These are phyloP conservation scores for Auricularia heimuer DNA, from an alignment of 768 basidiomycete genomes.

Conservation along the genomic window DNA sequence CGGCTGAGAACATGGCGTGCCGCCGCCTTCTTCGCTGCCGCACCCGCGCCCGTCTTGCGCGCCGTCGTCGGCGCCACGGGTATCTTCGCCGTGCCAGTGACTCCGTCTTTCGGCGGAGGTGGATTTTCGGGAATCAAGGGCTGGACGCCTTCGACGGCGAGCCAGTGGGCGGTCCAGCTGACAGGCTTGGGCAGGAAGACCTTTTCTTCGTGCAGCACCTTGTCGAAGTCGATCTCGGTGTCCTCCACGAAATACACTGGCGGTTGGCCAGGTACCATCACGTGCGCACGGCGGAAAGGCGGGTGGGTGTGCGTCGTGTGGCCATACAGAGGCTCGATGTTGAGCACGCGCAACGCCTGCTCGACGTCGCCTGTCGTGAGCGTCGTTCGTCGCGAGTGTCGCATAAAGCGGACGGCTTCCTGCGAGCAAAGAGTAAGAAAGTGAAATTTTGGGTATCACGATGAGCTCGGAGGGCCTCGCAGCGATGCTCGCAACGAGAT, in stretches of 20 bases:
- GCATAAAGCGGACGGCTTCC: constrained; percentile 97
- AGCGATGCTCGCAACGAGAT: too few species aligned
- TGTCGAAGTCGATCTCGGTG: constrained; percentile 95
- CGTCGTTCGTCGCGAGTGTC: constrained; percentile 84
- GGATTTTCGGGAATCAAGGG: constrained; percentile 95
- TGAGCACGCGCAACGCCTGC: constrained; percentile 84
- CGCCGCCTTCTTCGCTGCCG: constrained; percentile 50
- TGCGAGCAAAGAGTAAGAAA: constrained; percentile 22
- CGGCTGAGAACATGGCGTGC: constrained; percentile 89
- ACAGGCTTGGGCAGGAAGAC: constrained; percentile 71
- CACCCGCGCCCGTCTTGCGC: constrained; percentile 16
- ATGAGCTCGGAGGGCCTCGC: too few species aligned
- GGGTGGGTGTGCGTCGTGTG: constrained; percentile 59
- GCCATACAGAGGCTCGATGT: constrained; percentile 93
- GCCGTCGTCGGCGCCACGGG: background rate
- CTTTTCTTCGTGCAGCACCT: constrained; percentile 78
- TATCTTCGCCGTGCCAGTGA: background rate
- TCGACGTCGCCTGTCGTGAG: constrained; percentile 87
- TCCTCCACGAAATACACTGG: constrained; percentile 91
- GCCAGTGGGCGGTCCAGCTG: constrained; percentile 92
- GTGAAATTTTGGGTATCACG: background rate
- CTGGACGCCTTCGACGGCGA: constrained; percentile 96
- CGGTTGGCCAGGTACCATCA: constrained; percentile 36
- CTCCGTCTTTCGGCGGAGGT: constrained; percentile 23
- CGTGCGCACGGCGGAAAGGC: constrained; percentile 45